A percentile compares a stretch with the other conserved stretches of the same genome.
Evolutionary conservation across 768 basidiomycete genomes (phyloP).

Genomic region (Termitomyces sp.): DNA sequence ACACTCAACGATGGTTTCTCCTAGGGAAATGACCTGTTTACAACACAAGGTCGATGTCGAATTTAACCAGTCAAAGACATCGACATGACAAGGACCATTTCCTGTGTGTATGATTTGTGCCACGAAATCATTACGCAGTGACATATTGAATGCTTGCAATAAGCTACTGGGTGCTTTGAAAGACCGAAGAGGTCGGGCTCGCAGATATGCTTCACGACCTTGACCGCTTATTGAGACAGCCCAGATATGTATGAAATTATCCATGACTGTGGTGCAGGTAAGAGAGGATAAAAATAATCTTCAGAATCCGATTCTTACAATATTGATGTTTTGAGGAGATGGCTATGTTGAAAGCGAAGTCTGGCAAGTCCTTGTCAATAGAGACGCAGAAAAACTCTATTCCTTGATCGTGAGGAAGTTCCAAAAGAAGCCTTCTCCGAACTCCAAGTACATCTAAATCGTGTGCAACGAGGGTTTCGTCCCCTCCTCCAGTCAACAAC

Average conservation of each 20-base stretch:
- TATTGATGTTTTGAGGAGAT: background rate
- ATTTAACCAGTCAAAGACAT: constrained; percentile 3
- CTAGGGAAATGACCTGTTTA: background rate
- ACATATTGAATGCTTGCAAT: background rate
- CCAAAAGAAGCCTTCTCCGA: background rate
- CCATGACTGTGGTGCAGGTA: background rate
- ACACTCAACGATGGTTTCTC: background rate
- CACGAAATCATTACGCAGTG: constrained; percentile 2
- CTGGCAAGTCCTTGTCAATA: constrained; percentile 1
- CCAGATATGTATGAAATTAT: constrained; percentile 6
- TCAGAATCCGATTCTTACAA: background rate
- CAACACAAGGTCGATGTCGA: background rate
- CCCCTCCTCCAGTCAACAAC: constrained; percentile 1
- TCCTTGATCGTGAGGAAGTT: background rate
- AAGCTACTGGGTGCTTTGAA: constrained; percentile 2
- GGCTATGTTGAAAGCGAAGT: constrained; percentile 5
- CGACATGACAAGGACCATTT: background rate
- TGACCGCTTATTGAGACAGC: background rate
- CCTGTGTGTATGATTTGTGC: background rate
- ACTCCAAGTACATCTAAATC: constrained; percentile 4
- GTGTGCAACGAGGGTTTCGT: background rate
- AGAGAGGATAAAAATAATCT: background rate
- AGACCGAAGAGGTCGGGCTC: background rate
- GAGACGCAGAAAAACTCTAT: constrained; percentile 2
- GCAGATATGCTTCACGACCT: constrained; percentile 1